Evolutionary conservation across 202 grass and related monocot species (phyloP).

Genomic region (Eragrostis tef): DNA sequence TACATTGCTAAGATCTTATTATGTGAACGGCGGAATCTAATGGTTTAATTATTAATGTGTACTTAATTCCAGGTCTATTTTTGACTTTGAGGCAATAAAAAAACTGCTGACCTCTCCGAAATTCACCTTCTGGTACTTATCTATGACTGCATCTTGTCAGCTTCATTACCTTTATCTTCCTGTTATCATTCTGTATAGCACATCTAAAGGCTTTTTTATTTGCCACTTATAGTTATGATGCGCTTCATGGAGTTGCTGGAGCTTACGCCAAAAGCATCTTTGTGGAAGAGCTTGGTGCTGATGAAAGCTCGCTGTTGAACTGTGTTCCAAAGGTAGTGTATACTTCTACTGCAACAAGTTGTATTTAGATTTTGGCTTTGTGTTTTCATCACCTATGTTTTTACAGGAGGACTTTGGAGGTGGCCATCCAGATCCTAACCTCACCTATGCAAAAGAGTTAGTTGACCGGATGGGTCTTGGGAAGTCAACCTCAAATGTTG

Average conservation of each 20-base stretch:
- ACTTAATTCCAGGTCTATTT: slow-evolving; percentile 71
- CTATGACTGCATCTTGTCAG: slow-evolving; percentile 17
- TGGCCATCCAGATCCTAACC: slow-evolving; percentile 93
- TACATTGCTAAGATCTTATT: slow-evolving; percentile 7
- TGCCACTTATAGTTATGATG: slow-evolving; percentile 80
- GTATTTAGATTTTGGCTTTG: slow-evolving; percentile 25
- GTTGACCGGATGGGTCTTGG: slow-evolving; percentile 92
- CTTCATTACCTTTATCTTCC: not conserved
- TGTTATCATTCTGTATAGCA: not conserved
- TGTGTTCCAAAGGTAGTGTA: slow-evolving; percentile 80
- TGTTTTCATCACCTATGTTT: slow-evolving; percentile 17
- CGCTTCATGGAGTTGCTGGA: slow-evolving; percentile 92
- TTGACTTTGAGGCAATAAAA: slow-evolving; percentile 86
- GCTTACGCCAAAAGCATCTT: slow-evolving; percentile 86
- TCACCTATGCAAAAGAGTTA: slow-evolving; percentile 97
- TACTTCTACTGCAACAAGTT: slow-evolving; percentile 30
- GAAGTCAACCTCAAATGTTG: slow-evolving; percentile 62
- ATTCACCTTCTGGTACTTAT: slow-evolving; percentile 89
- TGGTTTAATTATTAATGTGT: slow-evolving; percentile 35
- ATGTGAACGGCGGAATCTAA: not conserved
- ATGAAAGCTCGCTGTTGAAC: slow-evolving; percentile 87
- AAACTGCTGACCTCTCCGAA: slow-evolving; percentile 86
- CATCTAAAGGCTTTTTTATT: slow-evolving; percentile 44
- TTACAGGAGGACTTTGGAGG: slow-evolving; percentile 99
- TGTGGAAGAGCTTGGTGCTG: slow-evolving; percentile 93